Percentiles rank a stretch among this genome's conserved stretches.
phyloP scores from a whole-genome alignment of 2,329 filamentous ascomycete species.

The Penicillium sp. region DNA sequence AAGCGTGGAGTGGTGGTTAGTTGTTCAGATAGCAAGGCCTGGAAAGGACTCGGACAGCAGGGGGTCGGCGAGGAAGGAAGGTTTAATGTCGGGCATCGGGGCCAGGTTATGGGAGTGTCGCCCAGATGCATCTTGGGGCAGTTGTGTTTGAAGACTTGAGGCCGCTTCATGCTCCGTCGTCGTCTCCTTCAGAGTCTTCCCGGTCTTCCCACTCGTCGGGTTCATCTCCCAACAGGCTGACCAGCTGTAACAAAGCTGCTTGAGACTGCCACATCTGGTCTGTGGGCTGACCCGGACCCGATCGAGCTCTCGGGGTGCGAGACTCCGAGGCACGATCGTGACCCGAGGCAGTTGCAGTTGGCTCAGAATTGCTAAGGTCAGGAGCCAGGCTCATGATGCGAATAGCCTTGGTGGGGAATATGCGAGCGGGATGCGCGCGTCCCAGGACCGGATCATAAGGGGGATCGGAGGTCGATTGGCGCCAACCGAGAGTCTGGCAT shows the following conservation, averaged over 20 bases:
- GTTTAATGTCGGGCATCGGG: not conserved
- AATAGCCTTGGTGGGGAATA: constrained; percentile 46
- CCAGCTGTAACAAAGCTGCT: constrained; percentile 26
- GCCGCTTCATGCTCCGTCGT: not conserved
- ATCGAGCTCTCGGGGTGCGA: not conserved
- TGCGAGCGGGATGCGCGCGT: constrained; percentile 30
- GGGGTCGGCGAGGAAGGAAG: not conserved
- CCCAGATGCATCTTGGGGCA: no score
- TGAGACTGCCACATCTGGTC: constrained; percentile 26
- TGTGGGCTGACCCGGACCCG: constrained; percentile 7
- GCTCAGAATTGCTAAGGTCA: constrained; percentile 16
- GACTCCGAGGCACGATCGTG: not conserved
- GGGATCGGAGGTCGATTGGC: constrained; percentile 23
- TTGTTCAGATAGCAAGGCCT: not conserved
- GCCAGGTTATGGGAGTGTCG: not conserved
- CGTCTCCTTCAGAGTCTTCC: not conserved
- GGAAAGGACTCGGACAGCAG: not conserved
- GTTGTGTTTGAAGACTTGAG: no score
- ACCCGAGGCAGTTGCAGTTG: not conserved
- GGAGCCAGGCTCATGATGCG: constrained; percentile 44
- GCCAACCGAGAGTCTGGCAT: constrained; percentile 35
- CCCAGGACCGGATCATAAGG: constrained; percentile 19
- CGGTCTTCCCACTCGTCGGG: constrained; percentile 4
- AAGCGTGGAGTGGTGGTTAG: not conserved
- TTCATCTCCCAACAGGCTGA: constrained; percentile 32